phyloP scores from a whole-genome alignment of 2,329 filamentous ascomycete species.

The Plenodomus lindquistii region DNA sequence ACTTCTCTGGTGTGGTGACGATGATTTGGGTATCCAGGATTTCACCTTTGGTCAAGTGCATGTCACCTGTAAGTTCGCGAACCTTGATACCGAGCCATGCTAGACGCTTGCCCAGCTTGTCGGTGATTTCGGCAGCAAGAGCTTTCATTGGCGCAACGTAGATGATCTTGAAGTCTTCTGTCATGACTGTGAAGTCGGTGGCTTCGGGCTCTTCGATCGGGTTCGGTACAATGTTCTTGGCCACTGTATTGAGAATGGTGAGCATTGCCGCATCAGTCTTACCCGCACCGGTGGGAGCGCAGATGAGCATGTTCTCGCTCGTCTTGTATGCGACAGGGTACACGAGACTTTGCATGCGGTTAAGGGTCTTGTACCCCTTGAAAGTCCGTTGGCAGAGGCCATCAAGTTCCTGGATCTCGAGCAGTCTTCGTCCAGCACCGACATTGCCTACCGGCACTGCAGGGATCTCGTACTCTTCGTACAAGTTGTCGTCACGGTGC shows the following conservation, averaged over 20 bases:
- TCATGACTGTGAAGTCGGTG: conserved; percentile 78
- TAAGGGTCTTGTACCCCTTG: conserved; percentile 88
- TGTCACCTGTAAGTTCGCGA: conserved; percentile 94
- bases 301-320: conserved; percentile 98
- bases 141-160: conserved; percentile 99
- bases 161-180: conserved; percentile 95
- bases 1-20: conserved; percentile 97
- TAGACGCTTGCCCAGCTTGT: conserved; percentile 87
- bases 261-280: conserved; percentile 99
- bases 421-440: conserved; percentile 71
- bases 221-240: conserved; percentile 80
- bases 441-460: conserved; percentile 78
- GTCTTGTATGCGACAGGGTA: conserved; percentile 95
- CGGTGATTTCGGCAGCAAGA: conserved; percentile 91
- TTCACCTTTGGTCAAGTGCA: conserved; percentile 97
- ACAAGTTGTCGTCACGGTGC: conserved; percentile 73
- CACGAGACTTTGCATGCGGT: conserved; percentile 97
- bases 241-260: conserved; percentile 86
- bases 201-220: conserved; percentile 74
- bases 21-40: conserved; percentile 97
- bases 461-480: conserved; percentile 88
- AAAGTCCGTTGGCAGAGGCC: conserved; percentile 90
- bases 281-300: conserved; percentile 95
- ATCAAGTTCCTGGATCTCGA: conserved; percentile 82
- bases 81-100: conserved; percentile 92